Conservation (phyloP, 805 yeast species). For the Lipomyces kockii region DNA sequence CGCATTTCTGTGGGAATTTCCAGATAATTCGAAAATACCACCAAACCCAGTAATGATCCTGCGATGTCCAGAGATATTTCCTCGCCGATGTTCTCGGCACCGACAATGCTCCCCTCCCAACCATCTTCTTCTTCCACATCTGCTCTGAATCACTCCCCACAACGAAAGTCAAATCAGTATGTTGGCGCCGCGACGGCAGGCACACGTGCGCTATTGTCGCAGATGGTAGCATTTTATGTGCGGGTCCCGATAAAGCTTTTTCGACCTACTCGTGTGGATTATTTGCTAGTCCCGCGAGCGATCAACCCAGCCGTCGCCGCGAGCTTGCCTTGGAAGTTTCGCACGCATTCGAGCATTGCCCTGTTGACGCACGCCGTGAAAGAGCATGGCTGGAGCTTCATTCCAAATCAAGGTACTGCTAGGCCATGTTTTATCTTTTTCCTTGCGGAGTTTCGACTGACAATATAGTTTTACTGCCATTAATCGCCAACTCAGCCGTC, state of each 20-base stretch:
- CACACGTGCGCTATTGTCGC: slow-evolving; percentile 72
- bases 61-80: not conserved
- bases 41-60: not conserved
- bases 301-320: slow-evolving; percentile 42
- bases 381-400: slow-evolving; percentile 81
- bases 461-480: slow-evolving; percentile 71
- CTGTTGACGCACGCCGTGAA: slow-evolving; percentile 70
- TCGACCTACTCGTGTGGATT: slow-evolving; percentile 89
- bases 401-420: slow-evolving; percentile 63
- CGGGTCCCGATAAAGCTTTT: slow-evolving; percentile 84
- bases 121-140: not conserved
- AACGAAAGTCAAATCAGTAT: slow-evolving; percentile 17
- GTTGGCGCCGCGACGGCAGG: slow-evolving; percentile 87
- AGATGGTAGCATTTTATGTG: slow-evolving; percentile 74
- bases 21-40: not conserved
- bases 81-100: not conserved
- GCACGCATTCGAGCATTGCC: slow-evolving; percentile 81
- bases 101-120: not conserved
- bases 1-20: not conserved
- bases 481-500: slow-evolving; percentile 85
- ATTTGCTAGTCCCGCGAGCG: slow-evolving; percentile 53
- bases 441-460: not conserved
- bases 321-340: slow-evolving; percentile 47
- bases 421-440: not conserved
- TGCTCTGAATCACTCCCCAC: not conserved